A percentile compares a stretch with the other conserved stretches of the same genome.
These are phyloP conservation scores for Farysia itapuensis DNA, from an alignment of 1,284 basidiomycete genomes.

Conservation along the genomic window DNA sequence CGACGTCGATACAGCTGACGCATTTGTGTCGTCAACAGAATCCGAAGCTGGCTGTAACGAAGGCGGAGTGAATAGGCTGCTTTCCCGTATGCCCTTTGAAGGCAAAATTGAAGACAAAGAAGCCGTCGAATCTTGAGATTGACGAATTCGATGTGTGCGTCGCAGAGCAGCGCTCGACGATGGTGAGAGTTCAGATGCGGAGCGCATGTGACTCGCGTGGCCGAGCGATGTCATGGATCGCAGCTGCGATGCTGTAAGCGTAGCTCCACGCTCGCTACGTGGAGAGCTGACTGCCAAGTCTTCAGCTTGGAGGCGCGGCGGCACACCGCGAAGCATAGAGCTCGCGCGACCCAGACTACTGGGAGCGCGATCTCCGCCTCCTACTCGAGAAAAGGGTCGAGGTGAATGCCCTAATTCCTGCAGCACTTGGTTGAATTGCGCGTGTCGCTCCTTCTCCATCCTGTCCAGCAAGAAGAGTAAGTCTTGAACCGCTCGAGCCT, in stretches of 20 bases:
- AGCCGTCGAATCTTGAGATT: neutral
- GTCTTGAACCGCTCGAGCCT: constrained; percentile 32
- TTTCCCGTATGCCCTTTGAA: neutral
- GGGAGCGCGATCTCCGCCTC: neutral
- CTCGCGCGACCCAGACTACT: constrained; percentile 8
- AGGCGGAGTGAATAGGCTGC: neutral
- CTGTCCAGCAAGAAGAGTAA: constrained; percentile 29
- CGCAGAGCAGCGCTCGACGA: constrained; percentile 16
- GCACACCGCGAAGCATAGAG: constrained; percentile 10
- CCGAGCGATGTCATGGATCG: constrained; percentile 34
- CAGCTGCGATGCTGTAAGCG: constrained; percentile 25
- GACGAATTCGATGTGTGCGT: constrained; percentile 5
- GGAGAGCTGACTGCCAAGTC: constrained; percentile 9
- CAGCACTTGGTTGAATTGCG: constrained; percentile 28
- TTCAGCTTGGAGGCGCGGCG: no score
- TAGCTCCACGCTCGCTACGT: constrained; percentile 14
- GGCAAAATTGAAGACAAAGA: no score
- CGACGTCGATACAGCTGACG: neutral
- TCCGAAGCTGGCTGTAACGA: neutral
- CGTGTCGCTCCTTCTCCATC: constrained; percentile 34
- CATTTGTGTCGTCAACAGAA: neutral
- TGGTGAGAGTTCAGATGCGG: constrained; percentile 33
- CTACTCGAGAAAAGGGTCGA: constrained; percentile 22
- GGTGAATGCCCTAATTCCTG: constrained; percentile 29
- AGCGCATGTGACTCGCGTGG: constrained; percentile 15